Conservation (phyloP, 306 rosid species). For the Casuarina cunninghamiana region DNA sequence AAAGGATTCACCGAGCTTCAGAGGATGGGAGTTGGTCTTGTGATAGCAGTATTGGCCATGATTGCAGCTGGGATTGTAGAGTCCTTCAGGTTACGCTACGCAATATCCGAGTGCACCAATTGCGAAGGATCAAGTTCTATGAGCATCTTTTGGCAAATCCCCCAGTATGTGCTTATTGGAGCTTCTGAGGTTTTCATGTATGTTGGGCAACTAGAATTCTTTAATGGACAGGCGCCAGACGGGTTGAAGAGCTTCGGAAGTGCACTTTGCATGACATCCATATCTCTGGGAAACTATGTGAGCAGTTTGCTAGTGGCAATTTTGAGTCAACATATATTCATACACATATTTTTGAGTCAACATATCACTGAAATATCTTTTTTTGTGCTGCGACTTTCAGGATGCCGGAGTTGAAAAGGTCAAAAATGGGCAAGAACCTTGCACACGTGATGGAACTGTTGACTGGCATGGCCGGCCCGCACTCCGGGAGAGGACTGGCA, state of each 20-base stretch:
- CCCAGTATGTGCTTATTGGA: slow-evolving; percentile 71
- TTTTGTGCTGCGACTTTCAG: too few relatives aligned
- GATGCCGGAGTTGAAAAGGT: too few relatives aligned
- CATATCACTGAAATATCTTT: too few relatives aligned
- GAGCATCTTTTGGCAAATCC: slow-evolving; percentile 74
- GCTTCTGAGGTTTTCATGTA: slow-evolving; percentile 91
- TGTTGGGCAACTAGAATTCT: slow-evolving; percentile 77
- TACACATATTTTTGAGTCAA: background rate
- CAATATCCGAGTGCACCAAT: slow-evolving; percentile 25
- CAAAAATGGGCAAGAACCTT: too few relatives aligned
- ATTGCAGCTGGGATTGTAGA: slow-evolving; percentile 70
- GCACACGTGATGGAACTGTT: too few relatives aligned
- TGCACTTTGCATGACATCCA: slow-evolving; percentile 82
- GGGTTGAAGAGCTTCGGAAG: slow-evolving; percentile 88
- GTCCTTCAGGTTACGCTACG: slow-evolving; percentile 44
- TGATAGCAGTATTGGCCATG: slow-evolving; percentile 66
- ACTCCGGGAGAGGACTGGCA: too few relatives aligned
- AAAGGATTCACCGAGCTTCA: slow-evolving; percentile 64
- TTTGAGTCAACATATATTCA: too few relatives aligned
- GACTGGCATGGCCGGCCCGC: too few relatives aligned
- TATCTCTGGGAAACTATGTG: slow-evolving; percentile 73
- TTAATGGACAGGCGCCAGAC: slow-evolving; percentile 77
- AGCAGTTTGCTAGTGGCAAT: slow-evolving; percentile 65
- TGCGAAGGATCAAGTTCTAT: slow-evolving; percentile 54
- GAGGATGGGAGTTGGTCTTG: slow-evolving; percentile 82